A percentile compares a stretch with the other conserved stretches of the same genome.
These are phyloP conservation scores for Colletotrichum sp. DNA, from an alignment of 2,329 filamentous ascomycete genomes.

Conservation along the genomic window DNA sequence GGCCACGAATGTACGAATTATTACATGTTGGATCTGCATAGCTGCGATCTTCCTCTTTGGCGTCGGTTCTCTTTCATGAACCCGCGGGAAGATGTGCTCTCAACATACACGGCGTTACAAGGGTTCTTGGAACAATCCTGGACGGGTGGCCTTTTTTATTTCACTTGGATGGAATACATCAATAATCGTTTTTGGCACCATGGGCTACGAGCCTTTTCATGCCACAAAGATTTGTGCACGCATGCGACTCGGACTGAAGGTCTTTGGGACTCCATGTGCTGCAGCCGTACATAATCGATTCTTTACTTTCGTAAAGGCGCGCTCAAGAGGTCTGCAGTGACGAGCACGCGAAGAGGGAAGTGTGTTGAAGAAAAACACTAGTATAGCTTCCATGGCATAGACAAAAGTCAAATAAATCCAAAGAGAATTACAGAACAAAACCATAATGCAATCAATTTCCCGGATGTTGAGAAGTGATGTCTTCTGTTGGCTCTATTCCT, in stretches of 20 bases:
- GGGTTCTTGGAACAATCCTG: neutral
- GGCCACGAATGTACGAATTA: constrained; percentile 13
- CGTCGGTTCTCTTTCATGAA: neutral
- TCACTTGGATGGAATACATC: neutral
- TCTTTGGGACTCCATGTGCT: neutral
- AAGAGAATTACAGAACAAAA: neutral
- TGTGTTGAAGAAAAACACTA: neutral
- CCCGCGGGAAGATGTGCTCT: neutral
- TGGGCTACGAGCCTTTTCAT: neutral
- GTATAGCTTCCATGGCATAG: neutral
- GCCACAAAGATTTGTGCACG: neutral
- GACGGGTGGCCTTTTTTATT: neutral
- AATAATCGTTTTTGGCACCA: neutral
- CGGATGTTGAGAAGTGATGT: neutral
- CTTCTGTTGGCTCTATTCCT: too few species aligned
- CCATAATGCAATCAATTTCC: neutral
- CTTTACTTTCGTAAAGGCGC: neutral
- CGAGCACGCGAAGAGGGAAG: neutral
- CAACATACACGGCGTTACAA: constrained; percentile 7
- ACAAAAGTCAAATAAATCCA: neutral
- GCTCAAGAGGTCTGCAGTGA: neutral
- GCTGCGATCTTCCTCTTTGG: constrained; percentile 3
- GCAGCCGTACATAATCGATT: constrained; percentile 7
- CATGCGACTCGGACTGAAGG: neutral
- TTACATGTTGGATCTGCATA: constrained; percentile 16